Evolutionary conservation across 2,329 filamentous ascomycete genomes (phyloP).

Genomic region (Sclerotinia minor): DNA sequence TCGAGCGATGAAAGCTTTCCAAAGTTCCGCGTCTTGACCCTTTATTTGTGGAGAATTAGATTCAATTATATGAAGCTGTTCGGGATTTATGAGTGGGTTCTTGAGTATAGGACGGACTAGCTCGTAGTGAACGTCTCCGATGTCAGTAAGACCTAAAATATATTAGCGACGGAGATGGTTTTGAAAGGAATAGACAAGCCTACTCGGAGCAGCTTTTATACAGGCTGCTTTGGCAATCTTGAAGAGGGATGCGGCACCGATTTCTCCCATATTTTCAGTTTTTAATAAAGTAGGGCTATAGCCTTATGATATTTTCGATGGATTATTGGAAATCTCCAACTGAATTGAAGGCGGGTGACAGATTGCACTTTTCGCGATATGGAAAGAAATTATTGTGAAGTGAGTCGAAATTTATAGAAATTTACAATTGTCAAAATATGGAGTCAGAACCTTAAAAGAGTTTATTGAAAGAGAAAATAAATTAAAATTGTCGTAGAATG

Average conservation of each 20-base stretch:
- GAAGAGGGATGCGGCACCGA: conserved; percentile 49
- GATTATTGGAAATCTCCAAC: background rate
- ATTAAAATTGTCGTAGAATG: conserved; percentile 1
- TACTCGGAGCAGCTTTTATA: conserved; percentile 52
- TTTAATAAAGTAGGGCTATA: background rate
- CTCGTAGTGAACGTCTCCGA: conserved; percentile 70
- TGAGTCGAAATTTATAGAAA: background rate
- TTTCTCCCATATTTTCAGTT: background rate
- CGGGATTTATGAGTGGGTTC: conserved; percentile 67
- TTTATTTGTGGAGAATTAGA: conserved; percentile 73
- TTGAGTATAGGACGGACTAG: conserved; percentile 67
- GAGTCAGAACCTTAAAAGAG: background rate
- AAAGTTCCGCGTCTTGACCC: conserved; percentile 69
- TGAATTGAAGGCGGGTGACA: background rate
- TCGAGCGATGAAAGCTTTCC: conserved; percentile 74
- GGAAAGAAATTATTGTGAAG: background rate
- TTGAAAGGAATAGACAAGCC: conserved; percentile 8
- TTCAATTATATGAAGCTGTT: conserved; percentile 76
- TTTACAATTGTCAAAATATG: background rate
- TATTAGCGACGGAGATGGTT: conserved; percentile 16
- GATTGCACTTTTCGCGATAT: background rate
- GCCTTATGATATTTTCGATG: background rate
- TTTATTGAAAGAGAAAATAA: background rate
- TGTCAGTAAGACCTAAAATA: conserved; percentile 59
- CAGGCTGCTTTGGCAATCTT: conserved; percentile 53